phyloP scores from a whole-genome alignment of 2,329 filamentous ascomycete species.

The Calonectria fujianensis region DNA sequence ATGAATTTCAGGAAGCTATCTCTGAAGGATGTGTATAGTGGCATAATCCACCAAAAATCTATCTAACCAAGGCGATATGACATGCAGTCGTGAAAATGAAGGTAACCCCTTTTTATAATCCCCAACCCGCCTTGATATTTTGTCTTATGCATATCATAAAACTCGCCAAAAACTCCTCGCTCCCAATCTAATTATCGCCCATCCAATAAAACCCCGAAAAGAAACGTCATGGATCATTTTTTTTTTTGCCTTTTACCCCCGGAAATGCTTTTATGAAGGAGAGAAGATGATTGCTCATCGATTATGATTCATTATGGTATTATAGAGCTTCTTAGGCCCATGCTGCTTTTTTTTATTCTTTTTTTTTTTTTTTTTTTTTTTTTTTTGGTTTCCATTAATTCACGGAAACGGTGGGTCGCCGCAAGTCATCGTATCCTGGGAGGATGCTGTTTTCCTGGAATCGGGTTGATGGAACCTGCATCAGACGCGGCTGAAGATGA shows the following conservation, averaged over 20 bases:
- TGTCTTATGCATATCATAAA: constrained; percentile 26
- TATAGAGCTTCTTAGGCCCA: constrained; percentile 23
- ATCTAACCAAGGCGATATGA: background rate
- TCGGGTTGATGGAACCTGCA: constrained; percentile 59
- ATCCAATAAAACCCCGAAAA: constrained; percentile 37
- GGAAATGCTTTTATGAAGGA: constrained; percentile 43
- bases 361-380: no score
- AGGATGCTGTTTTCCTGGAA: constrained; percentile 60
- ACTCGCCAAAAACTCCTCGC: constrained; percentile 52
- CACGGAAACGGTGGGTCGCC: constrained; percentile 54
- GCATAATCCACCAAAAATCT: background rate
- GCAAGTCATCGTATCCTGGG: constrained; percentile 63
- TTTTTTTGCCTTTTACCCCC: constrained; percentile 33
- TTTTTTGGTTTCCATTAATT: constrained; percentile 39
- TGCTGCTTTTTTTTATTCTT: background rate
- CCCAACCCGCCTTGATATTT: constrained; percentile 10
- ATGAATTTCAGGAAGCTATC: background rate
- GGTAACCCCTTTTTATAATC: constrained; percentile 16
- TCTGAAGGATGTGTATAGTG: background rate
- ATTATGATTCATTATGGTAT: constrained; percentile 49
- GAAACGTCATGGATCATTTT: constrained; percentile 43
- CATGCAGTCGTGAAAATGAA: constrained; percentile 9
- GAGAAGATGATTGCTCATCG: constrained; percentile 40
- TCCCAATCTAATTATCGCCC: constrained; percentile 43
- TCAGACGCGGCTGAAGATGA: constrained; percentile 64